A percentile compares a stretch with the other conserved stretches of the same genome.
These are phyloP conservation scores for Monosporascus cannonballus DNA, from an alignment of 2,329 filamentous ascomycete species.

Conservation along the genomic window DNA sequence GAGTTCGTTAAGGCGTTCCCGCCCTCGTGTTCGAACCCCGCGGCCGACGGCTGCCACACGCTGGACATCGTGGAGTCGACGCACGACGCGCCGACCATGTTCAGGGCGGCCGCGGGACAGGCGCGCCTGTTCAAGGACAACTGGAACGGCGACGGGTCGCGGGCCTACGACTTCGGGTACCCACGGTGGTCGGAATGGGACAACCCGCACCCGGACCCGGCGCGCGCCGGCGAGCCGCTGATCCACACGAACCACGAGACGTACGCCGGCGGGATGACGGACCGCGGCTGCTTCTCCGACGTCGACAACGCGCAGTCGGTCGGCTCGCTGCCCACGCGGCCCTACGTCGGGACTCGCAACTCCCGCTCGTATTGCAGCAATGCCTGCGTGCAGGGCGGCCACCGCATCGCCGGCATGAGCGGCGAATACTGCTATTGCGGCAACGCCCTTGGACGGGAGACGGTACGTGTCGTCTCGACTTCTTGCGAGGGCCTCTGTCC, in stretches of 20 bases:
- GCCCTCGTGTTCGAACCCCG: not conserved
- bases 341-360: constrained; percentile 3
- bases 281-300: constrained; percentile 3
- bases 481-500: constrained; percentile 3
- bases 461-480: constrained; percentile 1
- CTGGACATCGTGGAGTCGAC: constrained; percentile 5
- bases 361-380: constrained; percentile 3
- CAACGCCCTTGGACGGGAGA: constrained; percentile 5
- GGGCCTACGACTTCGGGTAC: constrained; percentile 4
- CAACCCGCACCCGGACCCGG: constrained; percentile 7
- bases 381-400: constrained; percentile 1
- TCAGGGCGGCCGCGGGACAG: constrained; percentile 1
- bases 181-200: constrained; percentile 4
- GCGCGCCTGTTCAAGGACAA: constrained; percentile 9
- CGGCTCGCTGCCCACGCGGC: not conserved
- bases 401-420: constrained; percentile 4
- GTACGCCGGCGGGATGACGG: constrained; percentile 3
- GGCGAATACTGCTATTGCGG: constrained; percentile 5
- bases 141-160: constrained; percentile 3
- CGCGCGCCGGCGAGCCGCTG: not conserved
- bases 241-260: constrained; percentile 1
- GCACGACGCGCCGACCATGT: constrained; percentile 9
- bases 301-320: constrained; percentile 5
- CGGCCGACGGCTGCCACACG: constrained; percentile 2
- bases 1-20: constrained; percentile 7